Evolutionary conservation across 805 yeast species (phyloP), one percentile per base, ranked within the genome.

Genomic region (Yamadazyma akitaensis): DNA sequence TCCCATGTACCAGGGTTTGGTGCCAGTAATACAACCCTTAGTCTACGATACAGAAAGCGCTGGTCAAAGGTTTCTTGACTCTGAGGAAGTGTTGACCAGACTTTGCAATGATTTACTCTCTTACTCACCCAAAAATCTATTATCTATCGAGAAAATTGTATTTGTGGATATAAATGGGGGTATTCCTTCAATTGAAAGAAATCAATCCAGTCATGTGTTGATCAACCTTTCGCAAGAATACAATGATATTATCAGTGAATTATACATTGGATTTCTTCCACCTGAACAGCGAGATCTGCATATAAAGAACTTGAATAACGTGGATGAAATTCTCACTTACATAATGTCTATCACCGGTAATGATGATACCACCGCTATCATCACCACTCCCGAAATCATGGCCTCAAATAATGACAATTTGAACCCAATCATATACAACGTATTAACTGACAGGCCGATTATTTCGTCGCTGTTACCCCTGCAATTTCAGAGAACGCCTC

Each of bases 401-500:
- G 81, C 87, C 2, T 54, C 69, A 32, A 70, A 68, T 43, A 63
- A 61, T 48, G 75, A 72, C 52, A 75, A 77, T 42, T 69, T 83
- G 49, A 94, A 94, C 61, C 99, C 99, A 1, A 77, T 94, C 36
- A 81, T 94, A 13, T 88, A 91, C 64, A 94, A 94, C 60, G 77
- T 94, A 13, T 72, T 94, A 33, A 94, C 99, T 0, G 98, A 94
- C 61, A 72, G 98, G 43, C 89, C 98, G 1, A 75, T 88, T 9
- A 83, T 92, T 17, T 89, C 97, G 1, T 88, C 97, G 0, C 91
- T 98, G 0, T 70, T 94, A 36, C 97, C 99, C 0, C 81, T 87
- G 21, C 47, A 70, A 7, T 59, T 60, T 38, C 71, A 76, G 36
- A 77, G 85, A 2, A 68, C 73, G 1, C 86, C 89, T 0, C 75